These are phyloP conservation scores for Epicoccum sorghinum DNA, from an alignment of 2,329 filamentous ascomycete species.

Conservation along the genomic window DNA sequence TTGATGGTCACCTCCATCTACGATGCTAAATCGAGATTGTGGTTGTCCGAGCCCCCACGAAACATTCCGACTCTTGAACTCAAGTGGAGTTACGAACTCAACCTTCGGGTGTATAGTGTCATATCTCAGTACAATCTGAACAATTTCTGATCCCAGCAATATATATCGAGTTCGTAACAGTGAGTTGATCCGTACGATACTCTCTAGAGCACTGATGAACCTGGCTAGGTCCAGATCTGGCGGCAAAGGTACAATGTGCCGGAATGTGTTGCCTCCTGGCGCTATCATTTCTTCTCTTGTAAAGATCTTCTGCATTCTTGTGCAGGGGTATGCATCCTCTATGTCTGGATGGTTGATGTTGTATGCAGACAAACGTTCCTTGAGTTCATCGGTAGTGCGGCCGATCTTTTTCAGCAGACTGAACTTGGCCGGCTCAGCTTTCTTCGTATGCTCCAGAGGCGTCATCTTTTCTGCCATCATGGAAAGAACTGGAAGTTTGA, in stretches of 20 bases:
- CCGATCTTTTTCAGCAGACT: too few relatives aligned
- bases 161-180: constrained; percentile 2
- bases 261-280: constrained; percentile 3
- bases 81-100: background rate
- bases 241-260: constrained; percentile 1
- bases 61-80: background rate
- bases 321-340: constrained; percentile 4
- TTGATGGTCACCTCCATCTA: background rate
- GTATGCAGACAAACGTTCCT: too few relatives aligned
- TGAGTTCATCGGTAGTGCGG: too few relatives aligned
- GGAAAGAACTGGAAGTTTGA: constrained; percentile 4
- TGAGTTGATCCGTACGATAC: background rate
- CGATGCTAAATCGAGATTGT: constrained; percentile 4
- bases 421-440: background rate
- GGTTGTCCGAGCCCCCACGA: constrained; percentile 1
- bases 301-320: constrained; percentile 1
- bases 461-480: constrained; percentile 1
- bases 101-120: too few relatives aligned
- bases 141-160: background rate
- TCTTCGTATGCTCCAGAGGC: background rate
- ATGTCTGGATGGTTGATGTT: background rate
- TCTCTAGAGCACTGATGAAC: background rate
- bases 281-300: constrained; percentile 2
- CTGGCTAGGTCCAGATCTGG: background rate
- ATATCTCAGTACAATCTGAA: background rate